Percentiles rank a stretch among this genome's conserved stretches.
Evolutionary conservation across 148 eudicot species (phyloP).

Genomic region (Amaranthus hypochondriacus): DNA sequence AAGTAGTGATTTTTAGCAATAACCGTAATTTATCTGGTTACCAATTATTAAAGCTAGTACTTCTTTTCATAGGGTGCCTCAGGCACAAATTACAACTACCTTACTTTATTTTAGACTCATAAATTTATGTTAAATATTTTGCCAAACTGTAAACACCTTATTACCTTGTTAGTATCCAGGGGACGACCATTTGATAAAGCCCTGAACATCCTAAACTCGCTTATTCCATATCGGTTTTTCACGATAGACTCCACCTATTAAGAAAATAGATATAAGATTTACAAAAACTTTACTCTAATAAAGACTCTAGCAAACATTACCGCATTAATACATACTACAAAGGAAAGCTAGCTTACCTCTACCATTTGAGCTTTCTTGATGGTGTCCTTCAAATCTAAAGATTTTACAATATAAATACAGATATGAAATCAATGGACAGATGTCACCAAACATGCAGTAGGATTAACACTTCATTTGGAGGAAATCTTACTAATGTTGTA

Average conservation of each 20-base stretch:
- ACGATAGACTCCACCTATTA: slow-evolving; percentile 82
- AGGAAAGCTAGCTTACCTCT: slow-evolving; percentile 47
- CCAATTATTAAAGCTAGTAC: too few species aligned
- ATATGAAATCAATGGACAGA: not conserved
- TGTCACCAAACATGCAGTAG: not conserved
- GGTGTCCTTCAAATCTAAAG: slow-evolving; percentile 64
- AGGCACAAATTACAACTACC: too few species aligned
- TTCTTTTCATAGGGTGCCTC: too few species aligned
- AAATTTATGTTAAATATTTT: too few species aligned
- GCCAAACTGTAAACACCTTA: not conserved
- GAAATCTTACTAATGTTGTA: slow-evolving; percentile 54
- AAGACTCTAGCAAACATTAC: not conserved
- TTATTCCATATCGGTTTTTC: slow-evolving; percentile 64
- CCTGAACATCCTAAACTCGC: slow-evolving; percentile 81
- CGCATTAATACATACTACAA: not conserved
- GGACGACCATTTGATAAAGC: slow-evolving; percentile 44
- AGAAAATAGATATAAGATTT: slow-evolving; percentile 13
- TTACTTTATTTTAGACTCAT: too few species aligned
- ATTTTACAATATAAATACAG: slow-evolving; percentile 18
- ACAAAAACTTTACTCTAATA: not conserved
- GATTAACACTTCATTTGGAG: not conserved
- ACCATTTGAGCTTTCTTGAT: slow-evolving; percentile 60
- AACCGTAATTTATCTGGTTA: too few species aligned
- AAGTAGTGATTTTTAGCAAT: too few species aligned
- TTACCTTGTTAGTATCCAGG: slow-evolving; percentile 77